Evolutionary conservation across 306 rosid genomes (phyloP), one percentile per base, ranked within the genome.

Genomic region (Senna siamea): DNA sequence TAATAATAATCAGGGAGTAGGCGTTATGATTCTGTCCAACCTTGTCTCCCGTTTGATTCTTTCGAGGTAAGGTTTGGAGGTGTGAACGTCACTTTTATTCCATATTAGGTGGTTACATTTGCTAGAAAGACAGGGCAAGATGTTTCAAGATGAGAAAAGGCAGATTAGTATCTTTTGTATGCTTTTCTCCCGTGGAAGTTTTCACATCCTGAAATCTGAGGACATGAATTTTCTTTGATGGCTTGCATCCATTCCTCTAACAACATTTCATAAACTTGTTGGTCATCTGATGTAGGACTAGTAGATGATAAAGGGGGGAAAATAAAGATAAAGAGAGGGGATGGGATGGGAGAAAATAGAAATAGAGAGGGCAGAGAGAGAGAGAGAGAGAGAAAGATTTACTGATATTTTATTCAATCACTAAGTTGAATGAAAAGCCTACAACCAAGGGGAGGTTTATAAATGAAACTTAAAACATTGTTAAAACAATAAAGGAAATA

Each of bases 11-110:
- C n/a, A n/a, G n/a, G n/a, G n/a, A 6, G 48, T 18, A 4, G 47
- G 10, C 23, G 11, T 38, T 28, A 5, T 62, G 18, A 46, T 63
- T 62, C 47, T 13, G 2, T 8, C 67, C 50, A 6, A 34, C 48
- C 51, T 19, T 63, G 69, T 38, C 40, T 46, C 32, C 69, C 18
- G 0, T 63, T 14, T 63, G 43, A 63, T 40, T 63, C 18, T 34
- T 10, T 12, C 69, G 20, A 40, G 8, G 9, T 18, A 38, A 62
- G 51, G 48, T 37, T 37, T 37, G 48, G 22, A 37, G 67, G 67
- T 35, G 48, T 61, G 46, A 2, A 62, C 40, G 4, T 58, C 13
- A 58, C 65, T 30, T 6, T 58, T 30, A 30, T 58, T 58, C 63
- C 40, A n/a, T 50, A 50, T 6, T 5, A 6, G 5, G 9, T 50